Conservation (phyloP, 352 stramenopile genomes). For the Pythium apleroticum region DNA sequence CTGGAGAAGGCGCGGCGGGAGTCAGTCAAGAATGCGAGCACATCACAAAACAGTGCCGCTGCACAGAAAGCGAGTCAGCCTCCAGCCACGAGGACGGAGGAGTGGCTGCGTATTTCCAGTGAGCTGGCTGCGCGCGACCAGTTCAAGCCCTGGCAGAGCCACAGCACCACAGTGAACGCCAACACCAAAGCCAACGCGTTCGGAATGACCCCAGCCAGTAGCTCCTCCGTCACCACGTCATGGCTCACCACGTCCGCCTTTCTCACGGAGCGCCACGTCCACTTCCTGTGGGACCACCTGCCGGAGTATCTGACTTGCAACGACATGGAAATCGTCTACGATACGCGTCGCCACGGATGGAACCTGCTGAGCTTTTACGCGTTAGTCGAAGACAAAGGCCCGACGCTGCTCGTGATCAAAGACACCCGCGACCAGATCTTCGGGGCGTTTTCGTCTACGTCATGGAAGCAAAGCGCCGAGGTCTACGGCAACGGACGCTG, state of each 20-base stretch:
- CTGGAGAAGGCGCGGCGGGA: neutral
- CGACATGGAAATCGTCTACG: conserved; percentile 69
- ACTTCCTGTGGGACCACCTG: conserved; percentile 60
- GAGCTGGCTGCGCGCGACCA: conserved; percentile 53
- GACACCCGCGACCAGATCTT: conserved; percentile 74
- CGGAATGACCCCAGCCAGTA: neutral
- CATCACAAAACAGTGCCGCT: neutral
- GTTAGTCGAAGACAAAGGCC: conserved; percentile 52
- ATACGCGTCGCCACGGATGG: conserved; percentile 64
- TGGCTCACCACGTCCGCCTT: conserved; percentile 41
- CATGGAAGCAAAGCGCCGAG: conserved; percentile 46
- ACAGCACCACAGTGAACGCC: neutral
- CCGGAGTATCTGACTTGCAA: conserved; percentile 65
- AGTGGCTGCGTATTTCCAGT: conserved; percentile 36
- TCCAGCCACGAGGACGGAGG: conserved; percentile 14
- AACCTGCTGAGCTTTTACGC: conserved; percentile 72
- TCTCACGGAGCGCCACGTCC: conserved; percentile 67
- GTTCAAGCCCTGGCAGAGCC: conserved; percentile 52
- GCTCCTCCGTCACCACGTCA: neutral
- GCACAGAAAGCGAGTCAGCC: neutral
- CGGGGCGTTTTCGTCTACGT: conserved; percentile 68
- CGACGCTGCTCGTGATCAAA: conserved; percentile 66
- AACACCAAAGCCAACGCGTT: neutral
- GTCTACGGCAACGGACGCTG: conserved; percentile 79
- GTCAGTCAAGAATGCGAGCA: neutral